Base-by-base conservation (phyloP, 1,139 yeast genomes). In the Yamadazyma pseudoaaseri region DNA sequence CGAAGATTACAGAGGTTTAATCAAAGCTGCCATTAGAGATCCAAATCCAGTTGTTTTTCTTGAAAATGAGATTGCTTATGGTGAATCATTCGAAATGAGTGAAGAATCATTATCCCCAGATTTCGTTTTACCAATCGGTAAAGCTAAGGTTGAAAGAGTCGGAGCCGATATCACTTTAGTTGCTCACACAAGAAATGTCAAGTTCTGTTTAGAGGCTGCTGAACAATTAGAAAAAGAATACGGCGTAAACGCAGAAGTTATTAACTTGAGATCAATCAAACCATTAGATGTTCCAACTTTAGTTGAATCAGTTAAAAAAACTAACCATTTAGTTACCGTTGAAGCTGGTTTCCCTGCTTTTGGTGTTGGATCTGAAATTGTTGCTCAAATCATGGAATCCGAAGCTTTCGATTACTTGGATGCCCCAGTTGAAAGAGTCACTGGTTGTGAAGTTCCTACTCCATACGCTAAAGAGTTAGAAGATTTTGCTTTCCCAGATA, bases 391-490 rank as follows among this genome's bases (percentile, higher is more conserved):
- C 58, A 89, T 92, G 97, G 99, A 94, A 73, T 81, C 95, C 37
- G 97, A 90, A 67, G 97, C 96, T 37, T 92, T 92, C 52, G 98
- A 94, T 70, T 86, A 89, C 78, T 80, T 94, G 64, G 99, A 94
- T 66, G 96, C 98, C 44, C 99, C 99, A 51, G 92, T 92, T 49
- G 95, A 85, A 71, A 87, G 98, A 76, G 94, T 90, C 56, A 94
- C 98, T 41, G 98, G 98, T 65, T 95, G 97, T 60, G 99, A 94
- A 71, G 97, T 90, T 24, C 98, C 99, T 62, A 94, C 98, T 51
- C 99, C 99, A 47, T 94, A 94, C 62, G 96, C 97, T 51, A 79
- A 81, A 66, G 94, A 85, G 70, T 79, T 94, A 61, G 99, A 94
- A 77, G 95, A 86, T 70, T 86, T 92, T 62, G 97, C 98, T 38